Base-by-base conservation (phyloP, 202 grass and related monocot species). In the Eragrostis tef region DNA sequence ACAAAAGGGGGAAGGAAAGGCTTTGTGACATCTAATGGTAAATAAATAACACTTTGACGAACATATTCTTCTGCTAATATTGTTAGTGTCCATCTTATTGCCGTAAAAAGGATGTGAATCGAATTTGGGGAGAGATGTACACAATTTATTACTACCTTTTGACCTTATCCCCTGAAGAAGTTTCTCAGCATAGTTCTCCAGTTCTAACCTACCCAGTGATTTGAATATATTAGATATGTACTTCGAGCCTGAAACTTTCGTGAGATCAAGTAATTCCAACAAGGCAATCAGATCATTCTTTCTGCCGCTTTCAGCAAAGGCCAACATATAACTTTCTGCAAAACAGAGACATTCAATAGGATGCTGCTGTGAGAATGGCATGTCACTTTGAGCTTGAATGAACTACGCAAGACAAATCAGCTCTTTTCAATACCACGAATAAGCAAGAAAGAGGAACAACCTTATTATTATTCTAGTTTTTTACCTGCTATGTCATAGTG, bases 241-340 rank as follows among this genome's bases (percentile, higher is more conserved):
- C 65, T 85, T 85, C 50, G 87, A 89, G 15, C 50, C 67, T 84
- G 86, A 94, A 74, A 93, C 46, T 81, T 88, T 92, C 21, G 63
- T 83, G 44, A 87, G 79, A 59, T 91, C 86, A 88, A 94, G 19
- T 67, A 86, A 79, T 63, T 94, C 88, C 60, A 98, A 86, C 17
- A 94, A 86, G 41, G 50, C n/a, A 25, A 81, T 67, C 14, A 98
- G 57, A 68, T 97, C 90, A 82, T 77, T 54, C 69, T 86, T 92
- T 84, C 90, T 88, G 68, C 85, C 77, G 9, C 89, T 93, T 82
- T 92, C 84, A 93, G 90, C 93, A 89, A 97, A 94, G 67, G 94
- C 94, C 86, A 97, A 80, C 85, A 97, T 81, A 78, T 92, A 94
- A 74, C 80, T 86, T 86, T 96, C 90, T 94, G 86, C 56, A 71